These are phyloP conservation scores for Beta lomatogona DNA, from an alignment of 179 eudicot species.

Conservation along the genomic window DNA sequence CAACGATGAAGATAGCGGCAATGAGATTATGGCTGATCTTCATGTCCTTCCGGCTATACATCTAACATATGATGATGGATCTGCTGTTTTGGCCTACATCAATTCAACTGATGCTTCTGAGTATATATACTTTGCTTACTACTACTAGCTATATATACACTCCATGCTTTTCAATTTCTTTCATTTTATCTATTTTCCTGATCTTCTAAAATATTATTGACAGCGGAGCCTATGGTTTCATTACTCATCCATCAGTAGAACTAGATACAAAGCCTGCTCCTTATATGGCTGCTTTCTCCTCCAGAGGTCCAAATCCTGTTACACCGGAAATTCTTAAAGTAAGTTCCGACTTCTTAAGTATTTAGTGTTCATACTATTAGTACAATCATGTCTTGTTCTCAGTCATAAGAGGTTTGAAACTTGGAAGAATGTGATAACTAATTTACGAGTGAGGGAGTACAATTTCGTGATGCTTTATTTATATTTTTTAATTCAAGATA, in stretches of 20 bases:
- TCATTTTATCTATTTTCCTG: no score
- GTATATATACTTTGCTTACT: not conserved
- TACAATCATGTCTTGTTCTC: no score
- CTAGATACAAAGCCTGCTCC: no score
- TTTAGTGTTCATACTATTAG: no score
- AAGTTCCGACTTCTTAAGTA: no score
- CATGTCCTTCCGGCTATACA: slow-evolving; percentile 68
- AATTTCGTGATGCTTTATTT: slow-evolving; percentile 73
- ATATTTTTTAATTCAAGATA: slow-evolving; percentile 63
- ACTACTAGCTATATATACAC: not conserved
- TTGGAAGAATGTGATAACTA: slow-evolving; percentile 22
- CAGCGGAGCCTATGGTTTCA: no score
- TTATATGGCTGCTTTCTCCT: no score
- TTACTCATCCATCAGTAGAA: no score
- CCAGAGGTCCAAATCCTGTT: no score
- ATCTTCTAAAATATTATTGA: no score
- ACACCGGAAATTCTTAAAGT: no score
- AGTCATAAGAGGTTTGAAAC: no score
- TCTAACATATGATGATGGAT: slow-evolving; percentile 48
- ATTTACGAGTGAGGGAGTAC: slow-evolving; percentile 52
- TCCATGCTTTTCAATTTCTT: slow-evolving; percentile 35
- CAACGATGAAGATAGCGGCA: slow-evolving; percentile 35
- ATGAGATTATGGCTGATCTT: slow-evolving; percentile 39
- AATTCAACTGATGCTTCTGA: slow-evolving; percentile 40
- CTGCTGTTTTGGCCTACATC: slow-evolving; percentile 43